Percentiles rank a stretch among this genome's conserved stretches.
These are phyloP conservation scores for Stylonectria norvegica DNA, from an alignment of 2,329 filamentous ascomycete genomes.

Conservation along the genomic window DNA sequence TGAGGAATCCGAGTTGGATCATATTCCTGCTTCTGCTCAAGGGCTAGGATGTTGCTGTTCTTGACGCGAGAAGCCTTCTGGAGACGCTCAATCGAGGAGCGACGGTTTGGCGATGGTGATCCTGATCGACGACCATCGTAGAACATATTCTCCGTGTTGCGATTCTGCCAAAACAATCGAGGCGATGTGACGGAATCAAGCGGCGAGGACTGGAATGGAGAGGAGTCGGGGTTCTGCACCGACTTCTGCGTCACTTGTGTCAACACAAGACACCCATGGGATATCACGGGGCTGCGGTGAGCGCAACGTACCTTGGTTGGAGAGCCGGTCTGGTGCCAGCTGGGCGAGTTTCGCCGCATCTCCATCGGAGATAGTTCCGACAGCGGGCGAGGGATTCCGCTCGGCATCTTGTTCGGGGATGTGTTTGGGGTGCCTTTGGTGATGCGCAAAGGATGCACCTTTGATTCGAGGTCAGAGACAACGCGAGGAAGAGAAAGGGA, in stretches of 20 bases:
- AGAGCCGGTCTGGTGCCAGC: slow-evolving; percentile 65
- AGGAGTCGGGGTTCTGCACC: slow-evolving; percentile 68
- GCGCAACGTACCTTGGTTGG: slow-evolving; percentile 34
- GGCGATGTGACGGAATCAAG: slow-evolving; percentile 67
- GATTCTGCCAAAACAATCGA: slow-evolving; percentile 85
- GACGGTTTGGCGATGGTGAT: slow-evolving; percentile 69
- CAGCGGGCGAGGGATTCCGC: slow-evolving; percentile 67
- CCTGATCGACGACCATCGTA: slow-evolving; percentile 55
- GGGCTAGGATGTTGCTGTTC: slow-evolving; percentile 95
- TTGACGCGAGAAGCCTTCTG: slow-evolving; percentile 94
- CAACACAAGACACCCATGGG: slow-evolving; percentile 24
- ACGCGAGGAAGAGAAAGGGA: slow-evolving; percentile 12
- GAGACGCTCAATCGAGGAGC: slow-evolving; percentile 91
- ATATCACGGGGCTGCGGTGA: slow-evolving; percentile 6
- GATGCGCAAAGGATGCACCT: slow-evolving; percentile 78
- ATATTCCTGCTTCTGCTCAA: slow-evolving; percentile 90
- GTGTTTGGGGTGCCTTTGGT: slow-evolving; percentile 61
- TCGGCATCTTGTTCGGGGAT: slow-evolving; percentile 62
- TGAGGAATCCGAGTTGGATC: slow-evolving; percentile 74
- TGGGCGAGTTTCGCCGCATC: slow-evolving; percentile 86
- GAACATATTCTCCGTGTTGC: slow-evolving; percentile 72
- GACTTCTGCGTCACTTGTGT: slow-evolving; percentile 54
- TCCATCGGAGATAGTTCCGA: slow-evolving; percentile 86
- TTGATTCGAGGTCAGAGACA: slow-evolving; percentile 24
- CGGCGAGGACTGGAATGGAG: slow-evolving; percentile 82